Percentiles rank a stretch among this genome's conserved stretches.
phyloP scores from a whole-genome alignment of 2,329 filamentous ascomycete species.

The Trichothecium roseum region DNA sequence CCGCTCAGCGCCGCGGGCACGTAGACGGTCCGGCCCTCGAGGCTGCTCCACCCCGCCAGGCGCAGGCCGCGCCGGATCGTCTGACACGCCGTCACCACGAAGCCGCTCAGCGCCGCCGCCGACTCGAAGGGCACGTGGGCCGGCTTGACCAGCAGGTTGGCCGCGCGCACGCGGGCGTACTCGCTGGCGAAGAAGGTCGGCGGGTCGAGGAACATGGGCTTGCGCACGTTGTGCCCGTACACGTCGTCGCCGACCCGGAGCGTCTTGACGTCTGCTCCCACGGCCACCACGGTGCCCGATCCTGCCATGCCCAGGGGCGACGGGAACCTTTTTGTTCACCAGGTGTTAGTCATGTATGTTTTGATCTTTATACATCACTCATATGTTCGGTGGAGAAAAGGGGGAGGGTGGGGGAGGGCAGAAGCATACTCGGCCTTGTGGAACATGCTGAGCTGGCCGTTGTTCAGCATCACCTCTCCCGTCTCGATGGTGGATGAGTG shows the following conservation, averaged over 20 bases:
- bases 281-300: slow-evolving; percentile 19
- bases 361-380: no score
- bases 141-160: slow-evolving; percentile 22
- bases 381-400: not conserved
- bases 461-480: slow-evolving; percentile 21
- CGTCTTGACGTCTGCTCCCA: slow-evolving; percentile 15
- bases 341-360: not conserved
- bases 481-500: slow-evolving; percentile 24
- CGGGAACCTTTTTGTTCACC: slow-evolving; percentile 9
- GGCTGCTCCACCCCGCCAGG: slow-evolving; percentile 21
- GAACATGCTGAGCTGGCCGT: slow-evolving; percentile 15
- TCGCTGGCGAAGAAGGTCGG: slow-evolving; percentile 26
- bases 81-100: slow-evolving; percentile 33
- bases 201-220: slow-evolving; percentile 20
- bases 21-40: slow-evolving; percentile 40
- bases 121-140: slow-evolving; percentile 21
- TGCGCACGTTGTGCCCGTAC: slow-evolving; percentile 25
- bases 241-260: slow-evolving; percentile 25
- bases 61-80: slow-evolving; percentile 26
- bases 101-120: slow-evolving; percentile 23
- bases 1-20: slow-evolving; percentile 39
- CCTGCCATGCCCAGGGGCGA: slow-evolving; percentile 17
- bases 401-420: not conserved
- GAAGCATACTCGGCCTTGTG: slow-evolving; percentile 15
- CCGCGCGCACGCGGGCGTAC: slow-evolving; percentile 25